Evolutionary conservation across 2,329 filamentous ascomycete species (phyloP), one percentile per base, ranked within the genome.

Genomic region (Diaporthe nobilis): DNA sequence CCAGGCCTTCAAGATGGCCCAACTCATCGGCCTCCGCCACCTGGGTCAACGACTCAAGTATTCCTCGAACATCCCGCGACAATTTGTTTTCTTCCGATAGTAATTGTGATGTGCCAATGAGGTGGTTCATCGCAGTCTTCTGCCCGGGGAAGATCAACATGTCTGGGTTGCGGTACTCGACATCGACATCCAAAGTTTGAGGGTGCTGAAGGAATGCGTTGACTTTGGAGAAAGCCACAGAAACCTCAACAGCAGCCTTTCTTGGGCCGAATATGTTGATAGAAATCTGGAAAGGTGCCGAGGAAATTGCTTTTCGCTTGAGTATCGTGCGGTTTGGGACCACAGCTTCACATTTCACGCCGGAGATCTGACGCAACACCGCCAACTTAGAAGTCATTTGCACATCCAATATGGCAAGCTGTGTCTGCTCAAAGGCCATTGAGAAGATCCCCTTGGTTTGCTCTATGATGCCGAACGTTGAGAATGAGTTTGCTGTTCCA

Each of bases 141-240:
- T 51, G 10, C 6, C 47, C 63, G 8, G 63, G 63, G 12, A 68
- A 39, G 20, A 25, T 10, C 47, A 68, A 37, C 6, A 68, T 53
- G n/a, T 68, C 63, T 39, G 63, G 63, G 8, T 68, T 68, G 15
- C 25, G 10, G 63, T 68, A 68, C 22, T 68, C 63, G 22, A 68
- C n/a, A 8, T 12, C 15, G 20, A 4, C 2, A 25, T 53, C 9
- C 44, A 68, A 39, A n/a, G 47, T 2, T 13, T 68, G 15, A 13
- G 63, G 63, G 17, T 68, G 63, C 47, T 68, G 63, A n/a, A 68
- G 47, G 8, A 68, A 68, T 1, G 47, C 63, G 2, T 53, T 15
- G 9, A 53, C 63, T 25, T 53, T 53, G 0, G 63, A 37, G 12
- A 68, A 20, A 5, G 63, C 44, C 28, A 0, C 2, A 4, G 44